A percentile compares a stretch with the other conserved stretches of the same genome.
phyloP scores from a whole-genome alignment of 164 flowering plant species.

The Berberis vulgaris region DNA sequence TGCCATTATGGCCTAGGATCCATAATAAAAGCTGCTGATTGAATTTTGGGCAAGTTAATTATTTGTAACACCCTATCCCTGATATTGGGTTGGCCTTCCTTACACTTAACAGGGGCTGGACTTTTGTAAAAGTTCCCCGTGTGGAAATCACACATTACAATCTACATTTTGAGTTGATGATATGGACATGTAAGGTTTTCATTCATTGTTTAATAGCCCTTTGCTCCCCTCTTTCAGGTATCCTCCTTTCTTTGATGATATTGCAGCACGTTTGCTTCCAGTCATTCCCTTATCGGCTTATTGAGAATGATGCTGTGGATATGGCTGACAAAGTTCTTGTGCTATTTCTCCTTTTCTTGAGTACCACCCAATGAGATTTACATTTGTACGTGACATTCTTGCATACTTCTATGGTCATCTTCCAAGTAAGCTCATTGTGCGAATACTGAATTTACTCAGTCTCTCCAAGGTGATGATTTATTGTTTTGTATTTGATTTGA shows the following conservation, averaged over 20 bases:
- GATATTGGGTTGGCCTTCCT: too few relatives aligned
- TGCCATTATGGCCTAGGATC: too few relatives aligned
- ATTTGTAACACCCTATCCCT: too few relatives aligned
- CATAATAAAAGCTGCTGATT: too few relatives aligned
- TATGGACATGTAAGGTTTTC: too few relatives aligned
- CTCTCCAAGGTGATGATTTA: slow-evolving; percentile 54
- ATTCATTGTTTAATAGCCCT: background rate
- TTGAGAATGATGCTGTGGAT: slow-evolving; percentile 92
- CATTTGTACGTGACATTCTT: slow-evolving; percentile 94
- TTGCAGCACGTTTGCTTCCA: slow-evolving; percentile 88
- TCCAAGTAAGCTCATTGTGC: slow-evolving; percentile 79
- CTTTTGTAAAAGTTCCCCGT: too few relatives aligned
- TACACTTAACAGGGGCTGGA: too few relatives aligned
- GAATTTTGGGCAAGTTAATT: too few relatives aligned
- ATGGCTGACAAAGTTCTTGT: slow-evolving; percentile 72
- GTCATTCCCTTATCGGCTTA: slow-evolving; percentile 88
- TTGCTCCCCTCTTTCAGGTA: slow-evolving; percentile 35
- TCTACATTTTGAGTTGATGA: too few relatives aligned
- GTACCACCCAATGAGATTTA: slow-evolving; percentile 77
- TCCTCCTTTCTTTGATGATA: slow-evolving; percentile 93
- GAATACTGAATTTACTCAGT: slow-evolving; percentile 75
- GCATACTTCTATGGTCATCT: slow-evolving; percentile 96
- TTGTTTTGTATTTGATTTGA: background rate
- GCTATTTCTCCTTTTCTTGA: slow-evolving; percentile 57
- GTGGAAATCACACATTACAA: too few relatives aligned